phyloP scores from a whole-genome alignment of 805 yeast genomes.

The Sugiyamaella smithiae region DNA sequence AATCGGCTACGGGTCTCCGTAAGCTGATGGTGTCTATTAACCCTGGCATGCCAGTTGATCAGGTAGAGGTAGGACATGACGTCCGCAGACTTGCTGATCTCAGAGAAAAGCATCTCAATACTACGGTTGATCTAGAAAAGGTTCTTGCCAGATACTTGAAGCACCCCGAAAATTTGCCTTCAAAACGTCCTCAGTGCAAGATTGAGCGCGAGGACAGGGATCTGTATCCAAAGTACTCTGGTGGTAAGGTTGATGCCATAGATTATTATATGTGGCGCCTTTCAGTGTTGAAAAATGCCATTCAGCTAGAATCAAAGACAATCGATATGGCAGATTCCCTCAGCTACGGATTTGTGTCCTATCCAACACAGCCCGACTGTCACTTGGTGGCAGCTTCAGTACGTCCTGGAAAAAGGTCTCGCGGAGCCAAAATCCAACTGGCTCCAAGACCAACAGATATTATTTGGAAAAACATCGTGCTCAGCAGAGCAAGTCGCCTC shows the following conservation, averaged over 20 bases:
- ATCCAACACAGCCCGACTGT: slow-evolving; percentile 23
- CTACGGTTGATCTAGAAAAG: slow-evolving; percentile 29
- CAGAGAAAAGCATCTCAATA: slow-evolving; percentile 25
- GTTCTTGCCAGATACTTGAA: slow-evolving; percentile 30
- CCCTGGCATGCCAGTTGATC: slow-evolving; percentile 19
- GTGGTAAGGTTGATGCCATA: slow-evolving; percentile 28
- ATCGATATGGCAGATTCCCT: slow-evolving; percentile 19
- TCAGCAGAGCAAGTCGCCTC: slow-evolving; percentile 29
- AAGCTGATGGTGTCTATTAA: slow-evolving; percentile 14
- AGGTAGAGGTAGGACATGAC: slow-evolving; percentile 31
- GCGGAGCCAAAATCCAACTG: slow-evolving; percentile 22
- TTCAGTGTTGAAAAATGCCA: slow-evolving; percentile 23
- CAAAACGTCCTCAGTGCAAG: slow-evolving; percentile 24
- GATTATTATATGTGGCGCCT: slow-evolving; percentile 24
- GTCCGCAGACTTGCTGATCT: slow-evolving; percentile 29
- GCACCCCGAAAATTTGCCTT: slow-evolving; percentile 26
- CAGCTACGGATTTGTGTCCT: slow-evolving; percentile 25
- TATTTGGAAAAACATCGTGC: slow-evolving; percentile 36
- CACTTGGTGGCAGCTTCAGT: slow-evolving; percentile 21
- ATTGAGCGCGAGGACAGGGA: slow-evolving; percentile 21
- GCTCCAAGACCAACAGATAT: slow-evolving; percentile 39
- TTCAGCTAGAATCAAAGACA: slow-evolving; percentile 17
- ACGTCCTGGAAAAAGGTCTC: background rate
- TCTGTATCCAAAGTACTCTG: slow-evolving; percentile 2
- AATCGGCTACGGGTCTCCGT: slow-evolving; percentile 29